Percentiles rank a stretch among this genome's conserved stretches.
These are phyloP conservation scores for Ganoderma lingzhi DNA, from an alignment of 1,284 basidiomycete genomes.

Conservation along the genomic window DNA sequence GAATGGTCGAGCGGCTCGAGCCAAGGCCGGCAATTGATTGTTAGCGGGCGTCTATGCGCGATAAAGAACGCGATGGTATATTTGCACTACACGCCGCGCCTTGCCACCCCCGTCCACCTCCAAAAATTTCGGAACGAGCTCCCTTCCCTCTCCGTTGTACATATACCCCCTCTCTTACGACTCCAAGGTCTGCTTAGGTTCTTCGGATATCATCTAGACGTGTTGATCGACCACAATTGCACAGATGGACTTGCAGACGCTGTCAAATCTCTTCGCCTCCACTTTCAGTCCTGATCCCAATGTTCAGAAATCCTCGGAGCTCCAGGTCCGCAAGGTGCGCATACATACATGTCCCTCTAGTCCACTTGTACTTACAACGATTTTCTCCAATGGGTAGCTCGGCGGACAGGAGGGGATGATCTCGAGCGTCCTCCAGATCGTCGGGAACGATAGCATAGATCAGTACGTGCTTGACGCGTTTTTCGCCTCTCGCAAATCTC, in stretches of 20 bases:
- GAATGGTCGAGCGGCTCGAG: not conserved
- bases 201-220: not conserved
- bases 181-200: constrained; percentile 15
- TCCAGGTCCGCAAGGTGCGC: constrained; percentile 83
- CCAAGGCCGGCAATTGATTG: not conserved
- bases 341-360: not conserved
- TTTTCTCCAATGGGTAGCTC: constrained; percentile 55
- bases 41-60: constrained; percentile 25
- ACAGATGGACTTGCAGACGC: constrained; percentile 79
- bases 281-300: constrained; percentile 87
- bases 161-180: constrained; percentile 31
- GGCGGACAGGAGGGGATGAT: constrained; percentile 82
- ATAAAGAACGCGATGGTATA: constrained; percentile 31
- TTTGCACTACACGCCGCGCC: constrained; percentile 32
- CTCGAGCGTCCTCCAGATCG: constrained; percentile 81
- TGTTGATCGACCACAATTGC: not conserved
- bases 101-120: constrained; percentile 32
- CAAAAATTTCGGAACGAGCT: constrained; percentile 34
- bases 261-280: constrained; percentile 80
- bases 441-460: constrained; percentile 78
- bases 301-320: constrained; percentile 81
- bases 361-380: constrained; percentile 13
- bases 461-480: constrained; percentile 67
- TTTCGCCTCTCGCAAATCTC: constrained; percentile 25
- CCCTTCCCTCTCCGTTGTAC: constrained; percentile 26